Base-by-base conservation (phyloP, 1,284 basidiomycete genomes). In the Wallemia ichthyophaga region DNA sequence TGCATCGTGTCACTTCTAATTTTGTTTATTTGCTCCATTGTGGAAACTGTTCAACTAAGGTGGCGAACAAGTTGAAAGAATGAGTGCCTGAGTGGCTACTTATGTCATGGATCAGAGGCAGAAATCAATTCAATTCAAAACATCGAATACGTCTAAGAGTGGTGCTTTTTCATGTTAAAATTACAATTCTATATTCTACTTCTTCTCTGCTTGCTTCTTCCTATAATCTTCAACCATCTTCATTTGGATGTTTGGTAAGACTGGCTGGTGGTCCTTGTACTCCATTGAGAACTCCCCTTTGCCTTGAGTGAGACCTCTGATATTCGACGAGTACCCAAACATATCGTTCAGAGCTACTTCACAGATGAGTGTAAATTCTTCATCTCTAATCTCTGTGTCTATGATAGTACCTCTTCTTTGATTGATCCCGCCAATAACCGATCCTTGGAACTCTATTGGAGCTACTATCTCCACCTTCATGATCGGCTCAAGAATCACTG, bases 391-490 rank as follows among this genome's bases (percentile, higher is more conserved):
- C 71, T 98, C 94, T 63, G 86, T 94, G 67, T 96, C 92, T 58
- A 92, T 75, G 66, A 99, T 95, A 3, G 86, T 91, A 1, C 94
- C 94, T 62, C 88, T 81, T 33, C 94, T 78, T 62, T 85, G 81
- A 70, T 95, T 99, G 66, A 98, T 73, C 17, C 86, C 85, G 56
- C 92, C 91, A 66, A 98, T 95, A 59, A 98, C 92, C 54, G 78
- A 76, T 64, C 78, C 80, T 69, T 98, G 94, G 77, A 95, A 99
- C 69, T 99, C 94, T 37, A 80, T 76, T 1, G 94, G 94, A 0
- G 92, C 91, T 54, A 95, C 82, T 24, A 98, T 86, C 68, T 99
- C 94, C 58, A 99, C 94, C 17, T 80, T 85, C 94, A 99, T 99
- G 71, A 95, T 83, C 24, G 94, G 94, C 69, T 99, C 94, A 33